Conservation (phyloP, 352 stramenopile genomes). For the Thalassiosira sp. region DNA sequence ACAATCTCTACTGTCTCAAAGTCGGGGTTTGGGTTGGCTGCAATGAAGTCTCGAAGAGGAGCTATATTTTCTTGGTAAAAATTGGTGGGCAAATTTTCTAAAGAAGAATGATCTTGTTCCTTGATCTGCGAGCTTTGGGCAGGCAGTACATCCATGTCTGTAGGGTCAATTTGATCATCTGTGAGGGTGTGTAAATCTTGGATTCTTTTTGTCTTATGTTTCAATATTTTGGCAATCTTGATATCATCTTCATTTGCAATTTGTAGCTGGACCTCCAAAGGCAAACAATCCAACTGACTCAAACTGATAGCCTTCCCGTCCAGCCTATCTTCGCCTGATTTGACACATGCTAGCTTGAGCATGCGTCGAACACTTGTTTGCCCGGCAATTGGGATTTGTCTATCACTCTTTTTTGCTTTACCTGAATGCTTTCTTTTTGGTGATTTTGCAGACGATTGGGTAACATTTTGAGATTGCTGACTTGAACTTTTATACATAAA, state of each 20-base stretch:
- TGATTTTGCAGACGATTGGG: conserved; percentile 15
- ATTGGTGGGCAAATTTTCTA: conserved; percentile 2
- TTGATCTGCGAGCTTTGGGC: not conserved
- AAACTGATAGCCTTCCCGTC: conserved; percentile 44
- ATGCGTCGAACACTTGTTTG: conserved; percentile 73
- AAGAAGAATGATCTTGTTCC: not conserved
- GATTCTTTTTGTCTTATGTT: conserved; percentile 19
- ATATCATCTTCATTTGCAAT: conserved; percentile 71
- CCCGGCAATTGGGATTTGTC: conserved; percentile 39
- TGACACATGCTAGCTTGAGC: conserved; percentile 72
- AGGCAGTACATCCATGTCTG: not conserved
- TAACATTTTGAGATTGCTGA: conserved; percentile 7
- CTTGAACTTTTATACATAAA: conserved; percentile 28
- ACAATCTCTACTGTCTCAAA: conserved; percentile 22
- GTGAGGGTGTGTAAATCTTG: not conserved
- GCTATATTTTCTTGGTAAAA: conserved; percentile 51
- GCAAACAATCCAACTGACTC: conserved; percentile 66
- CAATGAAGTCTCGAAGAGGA: conserved; percentile 51
- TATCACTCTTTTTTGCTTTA: conserved; percentile 20
- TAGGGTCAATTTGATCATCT: conserved; percentile 15
- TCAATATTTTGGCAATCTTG: conserved; percentile 37
- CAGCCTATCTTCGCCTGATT: conserved; percentile 56
- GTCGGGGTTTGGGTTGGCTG: conserved; percentile 39
- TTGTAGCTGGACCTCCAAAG: conserved; percentile 75
- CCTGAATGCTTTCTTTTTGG: conserved; percentile 13